phyloP scores from a whole-genome alignment of 192 early-diverging fungal species.

The Jimgerdemannia lactiflua region DNA sequence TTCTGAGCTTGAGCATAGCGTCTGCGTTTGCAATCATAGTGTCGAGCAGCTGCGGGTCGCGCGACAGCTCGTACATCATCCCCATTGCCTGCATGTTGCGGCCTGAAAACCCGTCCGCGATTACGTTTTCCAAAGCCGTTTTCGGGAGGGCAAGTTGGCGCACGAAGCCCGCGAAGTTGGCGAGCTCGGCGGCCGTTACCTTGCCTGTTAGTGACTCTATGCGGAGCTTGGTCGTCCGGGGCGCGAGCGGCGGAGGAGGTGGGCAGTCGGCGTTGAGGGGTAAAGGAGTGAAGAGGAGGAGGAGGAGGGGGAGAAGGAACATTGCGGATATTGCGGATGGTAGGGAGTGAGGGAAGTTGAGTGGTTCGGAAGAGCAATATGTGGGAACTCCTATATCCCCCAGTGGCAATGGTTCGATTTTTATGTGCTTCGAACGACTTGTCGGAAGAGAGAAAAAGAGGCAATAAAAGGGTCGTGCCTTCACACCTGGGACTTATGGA shows the following conservation, averaged over 20 bases:
- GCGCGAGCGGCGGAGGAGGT: not conserved
- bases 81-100: not conserved
- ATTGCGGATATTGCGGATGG: no score
- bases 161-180: not conserved
- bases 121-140: not conserved
- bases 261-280: not conserved
- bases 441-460: no score
- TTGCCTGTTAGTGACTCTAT: not conserved
- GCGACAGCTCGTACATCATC: not conserved
- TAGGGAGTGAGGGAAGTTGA: no score
- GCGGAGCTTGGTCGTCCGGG: not conserved
- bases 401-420: no score
- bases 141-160: not conserved
- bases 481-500: no score
- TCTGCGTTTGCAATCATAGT: not conserved
- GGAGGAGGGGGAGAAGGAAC: no score
- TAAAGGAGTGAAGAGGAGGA: no score
- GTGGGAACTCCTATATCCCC: no score
- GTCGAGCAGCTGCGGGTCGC: not conserved
- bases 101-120: not conserved
- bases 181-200: not conserved
- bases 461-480: no score
- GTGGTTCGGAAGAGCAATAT: no score
- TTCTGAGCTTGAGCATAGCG: not conserved
- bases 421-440: no score